phyloP scores from a whole-genome alignment of 2,329 filamentous ascomycete species.

The Botrytis byssoidea region DNA sequence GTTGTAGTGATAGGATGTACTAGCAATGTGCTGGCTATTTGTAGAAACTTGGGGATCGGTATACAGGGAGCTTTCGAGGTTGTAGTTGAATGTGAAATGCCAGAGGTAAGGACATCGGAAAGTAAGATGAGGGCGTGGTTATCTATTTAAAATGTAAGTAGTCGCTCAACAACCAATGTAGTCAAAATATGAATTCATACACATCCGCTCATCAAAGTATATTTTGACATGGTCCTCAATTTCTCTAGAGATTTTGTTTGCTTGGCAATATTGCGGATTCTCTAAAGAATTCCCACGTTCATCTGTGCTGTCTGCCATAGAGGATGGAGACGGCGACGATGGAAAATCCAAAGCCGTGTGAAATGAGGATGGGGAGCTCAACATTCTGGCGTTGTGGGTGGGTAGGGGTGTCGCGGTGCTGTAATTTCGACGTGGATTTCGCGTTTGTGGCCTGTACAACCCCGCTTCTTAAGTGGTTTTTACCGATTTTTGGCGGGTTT shows the following conservation, averaged over 20 bases:
- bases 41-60: slow-evolving; percentile 70
- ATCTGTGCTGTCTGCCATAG: slow-evolving; percentile 11
- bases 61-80: slow-evolving; percentile 52
- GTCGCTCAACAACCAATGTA: neutral
- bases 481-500: neutral
- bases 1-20: slow-evolving; percentile 80
- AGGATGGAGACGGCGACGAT: neutral
- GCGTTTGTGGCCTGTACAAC: neutral
- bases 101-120: slow-evolving; percentile 58
- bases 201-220: slow-evolving; percentile 20
- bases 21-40: slow-evolving; percentile 76
- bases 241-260: slow-evolving; percentile 9
- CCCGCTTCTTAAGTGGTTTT: neutral
- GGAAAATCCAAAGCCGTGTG: slow-evolving; percentile 2
- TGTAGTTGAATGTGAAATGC: slow-evolving; percentile 42
- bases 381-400: slow-evolving; percentile 1
- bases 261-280: slow-evolving; percentile 6
- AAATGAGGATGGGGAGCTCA: slow-evolving; percentile 16
- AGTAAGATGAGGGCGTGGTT: slow-evolving; percentile 62
- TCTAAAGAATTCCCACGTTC: neutral
- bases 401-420: neutral
- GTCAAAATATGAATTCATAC: slow-evolving; percentile 9
- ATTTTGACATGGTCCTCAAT: slow-evolving; percentile 15
- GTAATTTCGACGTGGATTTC: neutral
- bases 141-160: slow-evolving; percentile 42